Conservation (phyloP, 2,329 filamentous ascomycete species). For the Fusarium gaditjirri region DNA sequence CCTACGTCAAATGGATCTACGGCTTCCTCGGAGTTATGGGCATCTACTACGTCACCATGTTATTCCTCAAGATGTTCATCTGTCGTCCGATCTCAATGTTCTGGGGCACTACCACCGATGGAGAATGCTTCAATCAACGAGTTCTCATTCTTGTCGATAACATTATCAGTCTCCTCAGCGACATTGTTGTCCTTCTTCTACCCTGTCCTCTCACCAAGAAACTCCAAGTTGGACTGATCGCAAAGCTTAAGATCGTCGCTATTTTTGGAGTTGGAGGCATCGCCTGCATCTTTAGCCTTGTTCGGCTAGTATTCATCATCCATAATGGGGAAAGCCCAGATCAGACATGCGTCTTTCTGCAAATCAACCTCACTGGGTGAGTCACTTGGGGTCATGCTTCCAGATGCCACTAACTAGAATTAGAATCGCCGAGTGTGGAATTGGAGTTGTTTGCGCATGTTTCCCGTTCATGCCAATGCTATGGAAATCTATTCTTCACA, state of each 20-base stretch:
- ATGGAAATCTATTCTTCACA: slow-evolving; percentile 32
- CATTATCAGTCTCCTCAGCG: slow-evolving; percentile 28
- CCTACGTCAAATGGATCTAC: slow-evolving; percentile 32
- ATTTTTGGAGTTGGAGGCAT: slow-evolving; percentile 28
- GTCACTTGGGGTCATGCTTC: accelerated
- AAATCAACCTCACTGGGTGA: slow-evolving; percentile 30
- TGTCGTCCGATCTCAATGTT: slow-evolving; percentile 27
- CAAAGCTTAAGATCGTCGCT: slow-evolving; percentile 24
- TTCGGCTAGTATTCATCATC: slow-evolving; percentile 23
- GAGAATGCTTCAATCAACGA: slow-evolving; percentile 27
- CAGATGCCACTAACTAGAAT: neutral
- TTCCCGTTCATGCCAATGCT: slow-evolving; percentile 33
- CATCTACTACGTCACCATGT: slow-evolving; percentile 17
- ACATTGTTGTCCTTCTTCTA: slow-evolving; percentile 11
- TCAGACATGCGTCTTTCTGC: slow-evolving; percentile 26
- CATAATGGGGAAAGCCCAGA: slow-evolving; percentile 23
- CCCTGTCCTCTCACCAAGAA: slow-evolving; percentile 28
- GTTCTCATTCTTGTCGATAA: slow-evolving; percentile 22
- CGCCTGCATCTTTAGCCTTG: slow-evolving; percentile 21
- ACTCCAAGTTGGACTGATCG: slow-evolving; percentile 20
- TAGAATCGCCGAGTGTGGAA: slow-evolving; percentile 29
- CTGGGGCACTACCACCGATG: slow-evolving; percentile 8
- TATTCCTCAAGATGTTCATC: slow-evolving; percentile 27
- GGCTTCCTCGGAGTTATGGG: slow-evolving; percentile 15
- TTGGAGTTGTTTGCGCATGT: slow-evolving; percentile 29